Evolutionary conservation across 495 filamentous ascomycete genomes (phyloP).

Genomic region (Cairneyella variabilis): DNA sequence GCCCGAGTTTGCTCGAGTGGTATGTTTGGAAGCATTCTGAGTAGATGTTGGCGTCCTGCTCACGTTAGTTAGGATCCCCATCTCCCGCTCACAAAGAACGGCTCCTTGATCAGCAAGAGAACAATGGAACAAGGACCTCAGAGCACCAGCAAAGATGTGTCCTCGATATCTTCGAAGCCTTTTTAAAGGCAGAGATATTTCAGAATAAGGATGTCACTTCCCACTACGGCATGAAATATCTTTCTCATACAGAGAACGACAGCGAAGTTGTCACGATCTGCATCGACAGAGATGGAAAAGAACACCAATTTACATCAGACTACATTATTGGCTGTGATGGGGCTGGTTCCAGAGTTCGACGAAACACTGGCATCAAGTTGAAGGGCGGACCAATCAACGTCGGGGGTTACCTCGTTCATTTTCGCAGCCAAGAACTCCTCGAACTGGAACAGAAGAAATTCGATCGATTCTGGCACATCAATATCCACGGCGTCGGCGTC

Average conservation of each 20-base stretch:
- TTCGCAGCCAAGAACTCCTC: conserved; percentile 26
- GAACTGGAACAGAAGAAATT: conserved; percentile 3
- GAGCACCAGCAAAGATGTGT: background rate
- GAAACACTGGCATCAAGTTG: conserved; percentile 15
- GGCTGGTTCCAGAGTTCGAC: conserved; percentile 22
- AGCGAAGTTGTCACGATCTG: conserved; percentile 16
- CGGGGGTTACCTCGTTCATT: conserved; percentile 29
- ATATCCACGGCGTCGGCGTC: conserved; percentile 15
- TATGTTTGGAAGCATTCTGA: background rate
- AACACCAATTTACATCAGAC: background rate
- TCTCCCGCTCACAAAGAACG: background rate
- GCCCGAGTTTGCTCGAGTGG: background rate
- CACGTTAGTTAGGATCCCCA: background rate
- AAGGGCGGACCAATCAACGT: background rate
- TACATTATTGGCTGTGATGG: conserved; percentile 30
- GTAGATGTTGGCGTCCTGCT: background rate
- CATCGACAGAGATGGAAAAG: conserved; percentile 10
- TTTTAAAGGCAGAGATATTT: background rate
- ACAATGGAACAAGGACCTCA: background rate
- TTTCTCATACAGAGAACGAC: conserved; percentile 18
- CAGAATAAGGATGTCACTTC: conserved; percentile 6
- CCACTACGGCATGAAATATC: conserved; percentile 21
- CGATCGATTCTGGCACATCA: conserved; percentile 31
- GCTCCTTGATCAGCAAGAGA: background rate
- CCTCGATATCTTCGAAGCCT: background rate